Evolutionary conservation across 139 green algal species (phyloP), one percentile per base, ranked within the genome.

Genomic region (Tetradesmus lagerheimii): DNA sequence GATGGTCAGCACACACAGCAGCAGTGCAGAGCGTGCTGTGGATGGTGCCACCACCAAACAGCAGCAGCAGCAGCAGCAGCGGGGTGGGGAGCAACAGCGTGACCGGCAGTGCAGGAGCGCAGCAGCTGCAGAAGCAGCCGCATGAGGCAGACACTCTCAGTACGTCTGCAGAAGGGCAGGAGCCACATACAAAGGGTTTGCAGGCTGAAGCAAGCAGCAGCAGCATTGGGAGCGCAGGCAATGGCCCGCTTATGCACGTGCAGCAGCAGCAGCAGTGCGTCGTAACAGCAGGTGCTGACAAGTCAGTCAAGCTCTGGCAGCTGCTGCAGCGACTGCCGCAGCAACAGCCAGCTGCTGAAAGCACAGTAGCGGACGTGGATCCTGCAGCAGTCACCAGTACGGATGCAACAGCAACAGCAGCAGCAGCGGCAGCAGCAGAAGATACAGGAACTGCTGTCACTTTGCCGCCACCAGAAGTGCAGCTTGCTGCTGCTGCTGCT

Each of bases 11-110:
- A 47, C 86, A 90, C 53, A 27, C 35, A 31, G 45, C 71, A 34
- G 43, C 86, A 41, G 86, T 90, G 47, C 86, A 90, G 14, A 78
- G 74, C 20, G 4, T 90, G 43, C 34, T 67, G 0, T 90, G 86
- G 85, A 29, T 75, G 86, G 23, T 34, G 2, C 11, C 43, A 39
- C 5, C 64, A 43, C 29, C 43, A 57, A 16, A 1, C 31, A 62
- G 23, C 25, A 81, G 14, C 87, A 86, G 38, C 77, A 86, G 50
- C 57, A 80, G 87, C 41, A 31, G 15, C 47, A 20, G 81, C 37
- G 11, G 8, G 1, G 9, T 25, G 12, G 12, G 9, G 6, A 76
- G n/a, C 34, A 53, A 50, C 50, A 43, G 47, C 34, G 78, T 27
- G n/a, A 66, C 16, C 23, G 39, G 62, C 39, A 64, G 27, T 37